Evolutionary conservation across 805 yeast species (phyloP), one percentile per base, ranked within the genome.

Genomic region (Pichia californica): DNA sequence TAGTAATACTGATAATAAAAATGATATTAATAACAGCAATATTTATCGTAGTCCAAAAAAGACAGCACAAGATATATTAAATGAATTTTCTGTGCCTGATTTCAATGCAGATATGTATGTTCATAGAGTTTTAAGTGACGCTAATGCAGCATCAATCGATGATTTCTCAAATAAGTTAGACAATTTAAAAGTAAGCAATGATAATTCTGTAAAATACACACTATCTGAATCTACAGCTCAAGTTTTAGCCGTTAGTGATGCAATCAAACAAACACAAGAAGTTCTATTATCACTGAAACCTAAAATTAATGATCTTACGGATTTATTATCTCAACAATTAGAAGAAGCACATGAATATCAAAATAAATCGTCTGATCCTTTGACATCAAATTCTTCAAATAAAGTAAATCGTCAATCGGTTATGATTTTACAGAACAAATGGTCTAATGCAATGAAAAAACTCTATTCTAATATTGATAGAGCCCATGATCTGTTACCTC

Each of bases 391-490:
- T 8, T 76, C 49, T 26, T n/a, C n/a, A n/a, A n/a, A n/a, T n/a
- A 66, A 68, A 31, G 63, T 70, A 41, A 88, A 83, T 57, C 68
- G 95, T 34, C 77, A 81, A 47, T 79, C 88, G 43, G 77, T 88
- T 40, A 54, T 83, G 41, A 76, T 85, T 42, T 65, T 88, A 40
- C 91, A 86, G 58, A 80, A 80, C 53, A 76, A 84, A 69, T 88
- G 96, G 96, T 83, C 80, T 14, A 69, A 70, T 34, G 88, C 84
- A 55, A 67, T 88, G 56, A 76, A 74, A 43, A 72, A 77, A 8
- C 64, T 88, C 40, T 88, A 82, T 61, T 79, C 79, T 52, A 87
- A 83, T 49, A 95, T 89, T 14, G 96, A 89, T 50, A 94, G 96
- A n/a, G 88, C 95, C 1, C 89, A 85, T 53, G 84, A 84, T 55